phyloP scores from a whole-genome alignment of 441 rosid genomes.

The Isatis lusitanica region DNA sequence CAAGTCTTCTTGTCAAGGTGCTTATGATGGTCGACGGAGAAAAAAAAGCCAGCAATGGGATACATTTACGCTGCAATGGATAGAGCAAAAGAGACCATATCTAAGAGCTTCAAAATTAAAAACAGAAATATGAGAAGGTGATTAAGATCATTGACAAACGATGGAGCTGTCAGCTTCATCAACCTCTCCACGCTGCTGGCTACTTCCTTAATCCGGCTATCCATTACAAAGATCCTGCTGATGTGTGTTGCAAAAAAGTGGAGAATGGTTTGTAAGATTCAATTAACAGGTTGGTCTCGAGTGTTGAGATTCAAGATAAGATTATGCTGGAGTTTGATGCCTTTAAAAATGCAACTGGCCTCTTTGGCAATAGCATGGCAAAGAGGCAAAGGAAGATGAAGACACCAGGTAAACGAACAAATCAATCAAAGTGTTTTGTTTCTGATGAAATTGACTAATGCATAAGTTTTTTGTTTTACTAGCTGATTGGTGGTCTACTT shows the following conservation, averaged over 20 bases:
- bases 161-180: slow-evolving; percentile 24
- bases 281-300: not conserved
- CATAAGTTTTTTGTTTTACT: too few species aligned
- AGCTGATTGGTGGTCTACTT: not conserved
- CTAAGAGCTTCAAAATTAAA: not conserved
- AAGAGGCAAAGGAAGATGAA: not conserved
- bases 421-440: too few species aligned
- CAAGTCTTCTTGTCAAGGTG: not conserved
- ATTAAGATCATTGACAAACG: slow-evolving; percentile 4
- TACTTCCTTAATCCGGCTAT: slow-evolving; percentile 13
- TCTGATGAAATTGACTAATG: too few species aligned
- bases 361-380: not conserved
- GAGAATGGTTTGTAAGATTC: not conserved
- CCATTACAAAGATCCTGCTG: not conserved
- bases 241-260: not conserved
- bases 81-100: slow-evolving; percentile 13
- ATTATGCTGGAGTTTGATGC: not conserved
- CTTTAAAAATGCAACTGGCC: not conserved
- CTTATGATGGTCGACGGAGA: slow-evolving; percentile 10
- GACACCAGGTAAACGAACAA: not conserved
- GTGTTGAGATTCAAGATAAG: not conserved
- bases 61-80: slow-evolving; percentile 30
- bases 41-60: slow-evolving; percentile 15
- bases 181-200: slow-evolving; percentile 14
- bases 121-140: not conserved